Percentiles rank a stretch among this genome's conserved stretches.
Evolutionary conservation across 345 rosid species (phyloP).

Genomic region (Crucihimalaya himalaica): DNA sequence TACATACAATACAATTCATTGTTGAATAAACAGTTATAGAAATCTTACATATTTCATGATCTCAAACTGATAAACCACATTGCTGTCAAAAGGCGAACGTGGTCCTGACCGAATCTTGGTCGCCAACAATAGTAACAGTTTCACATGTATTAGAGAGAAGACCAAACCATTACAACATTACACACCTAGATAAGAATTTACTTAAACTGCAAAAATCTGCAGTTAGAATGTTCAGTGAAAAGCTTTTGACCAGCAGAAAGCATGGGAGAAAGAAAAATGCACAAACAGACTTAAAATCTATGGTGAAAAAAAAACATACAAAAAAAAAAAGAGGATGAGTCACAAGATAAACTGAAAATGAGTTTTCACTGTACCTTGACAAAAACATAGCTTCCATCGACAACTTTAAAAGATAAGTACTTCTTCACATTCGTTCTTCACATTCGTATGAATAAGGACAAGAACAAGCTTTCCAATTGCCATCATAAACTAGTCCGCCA

Average conservation of each 20-base stretch:
- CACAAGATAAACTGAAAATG: not conserved
- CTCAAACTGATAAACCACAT: conserved; percentile 94
- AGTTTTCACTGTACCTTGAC: conserved; percentile 57
- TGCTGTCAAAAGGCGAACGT: conserved; percentile 86
- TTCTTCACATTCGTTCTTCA: too few relatives aligned
- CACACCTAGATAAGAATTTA: not conserved
- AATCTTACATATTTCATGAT: conserved; percentile 94
- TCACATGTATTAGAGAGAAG: conserved; percentile 56
- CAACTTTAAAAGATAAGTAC: conserved; percentile 91
- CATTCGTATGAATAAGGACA: conserved; percentile 94
- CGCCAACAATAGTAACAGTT: conserved; percentile 89
- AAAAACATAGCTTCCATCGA: conserved; percentile 92
- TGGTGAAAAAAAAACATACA: too few relatives aligned
- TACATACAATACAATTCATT: not conserved
- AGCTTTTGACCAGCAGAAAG: not conserved
- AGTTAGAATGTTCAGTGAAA: not conserved
- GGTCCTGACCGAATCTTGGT: conserved; percentile 86
- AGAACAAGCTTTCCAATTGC: conserved; percentile 98
- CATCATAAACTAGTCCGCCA: conserved; percentile 78
- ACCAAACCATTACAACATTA: conserved; percentile 10
- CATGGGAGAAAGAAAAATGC: too few relatives aligned
- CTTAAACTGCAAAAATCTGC: not conserved
- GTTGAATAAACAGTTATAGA: too few relatives aligned
- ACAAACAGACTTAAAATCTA: too few relatives aligned
- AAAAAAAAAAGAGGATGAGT: not conserved